A percentile compares a stretch with the other conserved stretches of the same genome.
These are phyloP conservation scores for Zygosaccharomyces siamensis DNA, from an alignment of 805 yeast species.

Conservation along the genomic window DNA sequence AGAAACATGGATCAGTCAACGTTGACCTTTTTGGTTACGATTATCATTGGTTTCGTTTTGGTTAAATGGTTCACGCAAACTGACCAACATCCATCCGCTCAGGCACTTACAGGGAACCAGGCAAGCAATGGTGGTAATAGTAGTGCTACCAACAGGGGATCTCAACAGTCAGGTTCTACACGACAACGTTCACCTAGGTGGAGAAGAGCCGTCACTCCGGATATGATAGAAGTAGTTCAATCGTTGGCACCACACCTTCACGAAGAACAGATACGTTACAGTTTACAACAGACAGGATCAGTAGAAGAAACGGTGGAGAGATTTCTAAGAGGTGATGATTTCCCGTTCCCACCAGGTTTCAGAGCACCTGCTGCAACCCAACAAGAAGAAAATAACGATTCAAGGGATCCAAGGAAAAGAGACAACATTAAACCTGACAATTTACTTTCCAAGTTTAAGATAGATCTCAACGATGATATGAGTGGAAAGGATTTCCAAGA, in stretches of 20 bases:
- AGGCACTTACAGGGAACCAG: constrained; percentile 9
- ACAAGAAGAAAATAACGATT: not conserved
- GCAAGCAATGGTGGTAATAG: not conserved
- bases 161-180: constrained; percentile 4
- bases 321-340: constrained; percentile 53
- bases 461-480: constrained; percentile 22
- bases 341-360: constrained; percentile 52
- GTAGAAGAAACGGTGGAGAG: constrained; percentile 77
- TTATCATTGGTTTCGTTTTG: constrained; percentile 52
- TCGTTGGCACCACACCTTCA: constrained; percentile 73
- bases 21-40: constrained; percentile 43
- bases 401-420: constrained; percentile 28
- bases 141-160: constrained; percentile 4
- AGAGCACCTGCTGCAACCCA: constrained; percentile 16
- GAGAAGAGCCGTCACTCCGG: constrained; percentile 52
- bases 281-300: constrained; percentile 70
- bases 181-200: constrained; percentile 9
- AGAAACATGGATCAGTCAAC: constrained; percentile 50
- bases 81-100: constrained; percentile 43
- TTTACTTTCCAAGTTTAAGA: constrained; percentile 26
- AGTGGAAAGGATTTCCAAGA: constrained; percentile 14
- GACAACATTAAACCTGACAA: constrained; percentile 33
- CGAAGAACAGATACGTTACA: constrained; percentile 64
- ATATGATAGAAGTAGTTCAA: constrained; percentile 83
- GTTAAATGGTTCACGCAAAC: constrained; percentile 64